Conservation (phyloP, 805 yeast genomes). For the Nakazawaea populi region DNA sequence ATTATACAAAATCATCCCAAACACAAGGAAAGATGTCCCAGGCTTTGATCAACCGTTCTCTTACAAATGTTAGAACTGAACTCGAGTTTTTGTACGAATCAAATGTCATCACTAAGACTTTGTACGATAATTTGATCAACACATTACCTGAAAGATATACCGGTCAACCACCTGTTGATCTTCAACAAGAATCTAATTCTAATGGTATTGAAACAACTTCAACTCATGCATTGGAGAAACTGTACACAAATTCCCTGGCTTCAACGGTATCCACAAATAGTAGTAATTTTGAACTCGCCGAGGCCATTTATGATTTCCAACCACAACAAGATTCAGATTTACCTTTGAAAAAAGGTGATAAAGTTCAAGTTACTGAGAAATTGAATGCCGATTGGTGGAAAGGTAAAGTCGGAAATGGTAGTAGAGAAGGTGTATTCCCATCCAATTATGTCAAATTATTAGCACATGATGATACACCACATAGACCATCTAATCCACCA, state of each 20-base stretch:
- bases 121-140: slow-evolving; percentile 42
- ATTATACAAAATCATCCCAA: too few relatives aligned
- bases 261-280: not conserved
- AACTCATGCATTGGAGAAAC: not conserved
- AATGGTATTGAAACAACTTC: not conserved
- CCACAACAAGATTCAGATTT: slow-evolving; percentile 79
- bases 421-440: slow-evolving; percentile 79
- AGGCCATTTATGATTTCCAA: slow-evolving; percentile 68
- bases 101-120: slow-evolving; percentile 55
- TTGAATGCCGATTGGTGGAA: slow-evolving; percentile 89
- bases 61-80: slow-evolving; percentile 70
- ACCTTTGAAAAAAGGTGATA: slow-evolving; percentile 57
- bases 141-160: slow-evolving; percentile 55
- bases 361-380: slow-evolving; percentile 62
- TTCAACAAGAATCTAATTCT: slow-evolving; percentile 8
- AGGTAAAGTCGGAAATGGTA: slow-evolving; percentile 56
- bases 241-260: not conserved
- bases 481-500: slow-evolving; percentile 14
- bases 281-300: slow-evolving; percentile 35
- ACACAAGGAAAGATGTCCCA: slow-evolving; percentile 1
- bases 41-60: slow-evolving; percentile 70
- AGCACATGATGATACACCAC: not conserved
- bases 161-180: slow-evolving; percentile 44
- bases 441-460: slow-evolving; percentile 67
- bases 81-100: slow-evolving; percentile 75